Percentiles rank a stretch among this genome's conserved stretches.
Evolutionary conservation across 2,329 filamentous ascomycete genomes (phyloP).

Genomic region (Colletotrichum incanum): DNA sequence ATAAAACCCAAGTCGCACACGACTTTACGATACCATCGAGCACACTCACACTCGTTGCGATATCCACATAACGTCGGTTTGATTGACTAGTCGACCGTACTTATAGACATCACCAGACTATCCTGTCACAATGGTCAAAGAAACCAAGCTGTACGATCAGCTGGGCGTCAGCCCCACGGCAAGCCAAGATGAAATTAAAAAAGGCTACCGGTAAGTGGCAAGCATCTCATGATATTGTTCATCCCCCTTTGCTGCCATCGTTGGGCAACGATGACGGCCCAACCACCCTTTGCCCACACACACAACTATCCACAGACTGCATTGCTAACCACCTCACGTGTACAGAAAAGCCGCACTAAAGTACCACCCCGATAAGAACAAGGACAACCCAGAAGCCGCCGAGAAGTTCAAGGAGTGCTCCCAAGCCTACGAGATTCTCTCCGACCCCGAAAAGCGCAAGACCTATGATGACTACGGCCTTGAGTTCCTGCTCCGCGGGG

Average conservation of each 20-base stretch:
- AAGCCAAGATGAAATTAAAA: conserved; percentile 95
- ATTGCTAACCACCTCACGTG: conserved; percentile 54
- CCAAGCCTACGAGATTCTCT: conserved; percentile 98
- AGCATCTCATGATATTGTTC: conserved; percentile 21
- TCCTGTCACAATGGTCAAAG: conserved; percentile 82
- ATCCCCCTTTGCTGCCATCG: conserved; percentile 12
- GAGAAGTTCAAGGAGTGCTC: conserved; percentile 99
- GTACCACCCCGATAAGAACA: conserved; percentile 98
- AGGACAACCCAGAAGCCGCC: conserved; percentile 85
- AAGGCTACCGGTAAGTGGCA: conserved; percentile 83
- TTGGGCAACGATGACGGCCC: conserved; percentile 27
- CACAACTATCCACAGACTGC: background rate
- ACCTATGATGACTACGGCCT: conserved; percentile 95
- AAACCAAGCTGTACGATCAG: conserved; percentile 95
- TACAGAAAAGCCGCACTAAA: conserved; percentile 88
- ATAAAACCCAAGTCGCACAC: conserved; percentile 8
- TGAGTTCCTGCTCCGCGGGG: conserved; percentile 90
- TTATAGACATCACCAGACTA: conserved; percentile 6
- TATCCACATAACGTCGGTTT: conserved; percentile 6
- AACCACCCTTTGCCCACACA: conserved; percentile 6
- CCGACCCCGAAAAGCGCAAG: conserved; percentile 96
- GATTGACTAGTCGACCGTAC: conserved; percentile 23
- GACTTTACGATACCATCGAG: conserved; percentile 5
- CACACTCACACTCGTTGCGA: conserved; percentile 9
- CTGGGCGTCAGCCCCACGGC: conserved; percentile 85